These are phyloP conservation scores for Auriscalpium microsporum DNA, from an alignment of 768 basidiomycete genomes.

Conservation along the genomic window DNA sequence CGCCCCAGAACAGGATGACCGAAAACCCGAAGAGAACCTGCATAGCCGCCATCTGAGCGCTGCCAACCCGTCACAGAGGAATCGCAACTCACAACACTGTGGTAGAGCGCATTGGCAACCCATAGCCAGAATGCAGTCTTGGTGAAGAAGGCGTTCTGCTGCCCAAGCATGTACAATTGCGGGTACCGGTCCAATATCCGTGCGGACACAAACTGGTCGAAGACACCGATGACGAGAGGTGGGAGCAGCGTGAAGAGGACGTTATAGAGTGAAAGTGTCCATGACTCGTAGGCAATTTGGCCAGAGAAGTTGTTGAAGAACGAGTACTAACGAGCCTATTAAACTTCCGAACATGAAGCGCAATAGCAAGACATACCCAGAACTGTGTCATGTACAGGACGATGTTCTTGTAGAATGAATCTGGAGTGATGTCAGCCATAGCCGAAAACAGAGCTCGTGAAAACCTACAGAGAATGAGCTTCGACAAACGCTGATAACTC, in stretches of 20 bases:
- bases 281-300: constrained; percentile 96
- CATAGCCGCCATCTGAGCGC: not conserved
- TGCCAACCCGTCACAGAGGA: not conserved
- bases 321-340: constrained; percentile 60
- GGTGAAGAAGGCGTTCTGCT: constrained; percentile 89
- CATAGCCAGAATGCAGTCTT: constrained; percentile 89
- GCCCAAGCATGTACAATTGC: constrained; percentile 90
- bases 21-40: constrained; percentile 87
- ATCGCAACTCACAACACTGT: constrained; percentile 59
- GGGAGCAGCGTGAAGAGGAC: constrained; percentile 94
- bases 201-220: constrained; percentile 97
- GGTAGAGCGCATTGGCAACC: constrained; percentile 83
- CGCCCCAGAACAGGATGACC: constrained; percentile 87
- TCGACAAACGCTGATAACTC: constrained; percentile 94
- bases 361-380: constrained; percentile 55
- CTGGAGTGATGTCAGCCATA: constrained; percentile 31
- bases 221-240: constrained; percentile 94
- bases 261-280: constrained; percentile 96
- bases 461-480: constrained; percentile 85
- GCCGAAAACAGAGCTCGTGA: not conserved
- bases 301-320: constrained; percentile 99
- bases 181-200: constrained; percentile 95
- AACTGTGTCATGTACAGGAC: constrained; percentile 97
- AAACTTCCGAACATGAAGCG: constrained; percentile 9
- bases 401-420: constrained; percentile 99